Conservation (phyloP, 768 basidiomycete species). For the Xerocomellus amylosporus region DNA sequence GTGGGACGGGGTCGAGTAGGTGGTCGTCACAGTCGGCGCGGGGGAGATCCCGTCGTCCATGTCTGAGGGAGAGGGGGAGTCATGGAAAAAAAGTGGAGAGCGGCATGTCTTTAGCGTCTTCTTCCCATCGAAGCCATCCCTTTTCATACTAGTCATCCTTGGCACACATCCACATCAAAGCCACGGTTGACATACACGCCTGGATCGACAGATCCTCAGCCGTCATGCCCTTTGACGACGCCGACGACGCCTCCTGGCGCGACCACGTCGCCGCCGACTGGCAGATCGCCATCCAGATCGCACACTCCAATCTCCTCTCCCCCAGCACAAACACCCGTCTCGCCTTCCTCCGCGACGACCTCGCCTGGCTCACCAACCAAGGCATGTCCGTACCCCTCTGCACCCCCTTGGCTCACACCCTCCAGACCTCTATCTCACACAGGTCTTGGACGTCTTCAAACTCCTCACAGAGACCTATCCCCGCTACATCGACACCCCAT, state of each 20-base stretch:
- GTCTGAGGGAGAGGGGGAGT: too few relatives aligned
- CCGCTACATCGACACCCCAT: conserved; percentile 70
- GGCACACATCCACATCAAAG: too few relatives aligned
- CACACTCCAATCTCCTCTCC: conserved; percentile 47
- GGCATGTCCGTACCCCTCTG: conserved; percentile 40
- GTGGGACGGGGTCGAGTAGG: conserved; percentile 15
- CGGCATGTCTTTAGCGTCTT: too few relatives aligned
- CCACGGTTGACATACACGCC: too few relatives aligned
- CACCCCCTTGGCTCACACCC: conserved; percentile 1
- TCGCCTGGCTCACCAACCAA: conserved; percentile 54
- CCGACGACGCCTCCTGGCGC: conserved; percentile 43
- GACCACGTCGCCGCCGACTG: conserved; percentile 55
- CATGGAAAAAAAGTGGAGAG: too few relatives aligned
- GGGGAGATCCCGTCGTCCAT: background rate
- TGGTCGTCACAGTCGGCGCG: background rate
- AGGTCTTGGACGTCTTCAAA: conserved; percentile 67
- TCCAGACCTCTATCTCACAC: conserved; percentile 57
- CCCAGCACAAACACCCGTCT: conserved; percentile 53
- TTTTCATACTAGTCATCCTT: background rate
- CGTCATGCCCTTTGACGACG: conserved; percentile 8
- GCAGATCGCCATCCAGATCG: conserved; percentile 52
- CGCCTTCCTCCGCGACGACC: conserved; percentile 61
- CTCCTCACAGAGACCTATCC: conserved; percentile 75
- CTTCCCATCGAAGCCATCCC: too few relatives aligned
- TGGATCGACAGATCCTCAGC: too few relatives aligned